These are phyloP conservation scores for Sindora glabra DNA, from an alignment of 306 rosid species.

Conservation along the genomic window DNA sequence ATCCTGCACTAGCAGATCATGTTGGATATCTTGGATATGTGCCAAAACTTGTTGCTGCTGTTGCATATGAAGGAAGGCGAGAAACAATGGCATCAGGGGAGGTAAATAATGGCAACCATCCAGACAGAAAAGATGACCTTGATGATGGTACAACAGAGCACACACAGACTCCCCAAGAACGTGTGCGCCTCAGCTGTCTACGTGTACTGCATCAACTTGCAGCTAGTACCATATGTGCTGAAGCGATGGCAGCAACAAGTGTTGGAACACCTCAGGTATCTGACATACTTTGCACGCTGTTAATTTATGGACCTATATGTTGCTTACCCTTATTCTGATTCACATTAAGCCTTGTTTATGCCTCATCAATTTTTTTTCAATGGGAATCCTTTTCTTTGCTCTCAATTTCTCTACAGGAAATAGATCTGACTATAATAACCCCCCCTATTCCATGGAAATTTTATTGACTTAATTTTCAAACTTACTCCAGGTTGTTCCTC, in stretches of 20 bases:
- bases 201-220: constrained; percentile 98
- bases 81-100: constrained; percentile 93
- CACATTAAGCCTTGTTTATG: neutral
- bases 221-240: constrained; percentile 95
- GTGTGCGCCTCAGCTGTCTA: constrained; percentile 93
- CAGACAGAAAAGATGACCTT: constrained; percentile 39
- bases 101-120: constrained; percentile 39
- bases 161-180: constrained; percentile 88
- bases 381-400: no score
- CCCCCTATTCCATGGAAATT: no score
- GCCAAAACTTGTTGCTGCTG: constrained; percentile 96
- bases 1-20: constrained; percentile 96
- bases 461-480: neutral
- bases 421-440: no score
- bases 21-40: constrained; percentile 99
- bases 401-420: no score
- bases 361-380: no score
- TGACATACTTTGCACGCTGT: neutral
- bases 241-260: constrained; percentile 99
- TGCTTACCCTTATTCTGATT: neutral
- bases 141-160: constrained; percentile 56
- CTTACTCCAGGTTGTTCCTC: constrained; percentile 81
- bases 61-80: constrained; percentile 88
- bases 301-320: neutral
- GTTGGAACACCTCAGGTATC: constrained; percentile 93